phyloP scores from a whole-genome alignment of 176 grass and related monocot genomes.

The Bolboschoenus planiculmis region DNA sequence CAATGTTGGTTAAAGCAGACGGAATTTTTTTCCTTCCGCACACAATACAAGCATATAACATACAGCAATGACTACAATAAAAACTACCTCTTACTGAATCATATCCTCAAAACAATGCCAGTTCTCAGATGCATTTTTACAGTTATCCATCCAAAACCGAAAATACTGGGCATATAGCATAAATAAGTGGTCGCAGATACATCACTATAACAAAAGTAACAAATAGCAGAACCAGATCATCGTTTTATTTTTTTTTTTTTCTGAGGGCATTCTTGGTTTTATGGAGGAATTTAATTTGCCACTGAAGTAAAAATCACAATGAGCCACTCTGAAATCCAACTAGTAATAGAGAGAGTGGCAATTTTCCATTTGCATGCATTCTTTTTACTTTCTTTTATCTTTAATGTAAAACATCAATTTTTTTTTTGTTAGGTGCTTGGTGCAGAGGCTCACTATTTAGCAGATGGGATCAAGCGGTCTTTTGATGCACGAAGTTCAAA shows the following conservation, averaged over 20 bases:
- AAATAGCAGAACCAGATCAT: not conserved
- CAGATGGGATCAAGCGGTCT: conserved; percentile 65
- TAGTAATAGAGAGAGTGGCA: not conserved
- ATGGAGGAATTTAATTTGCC: not conserved
- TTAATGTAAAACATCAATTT: not conserved
- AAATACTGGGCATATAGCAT: not conserved
- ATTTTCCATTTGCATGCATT: not conserved
- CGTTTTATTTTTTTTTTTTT: no score
- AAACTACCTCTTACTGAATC: no score
- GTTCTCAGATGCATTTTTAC: no score
- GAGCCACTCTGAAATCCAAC: not conserved
- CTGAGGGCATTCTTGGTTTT: not conserved
- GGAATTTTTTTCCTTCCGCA: no score
- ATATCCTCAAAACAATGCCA: no score
- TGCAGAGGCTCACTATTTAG: conserved; percentile 65
- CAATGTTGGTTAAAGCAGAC: no score
- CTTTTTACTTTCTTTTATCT: not conserved
- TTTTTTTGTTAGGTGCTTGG: conserved; percentile 55
- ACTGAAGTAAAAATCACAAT: not conserved
- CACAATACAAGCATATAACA: no score
- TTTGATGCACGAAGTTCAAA: conserved; percentile 66
- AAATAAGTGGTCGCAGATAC: not conserved
- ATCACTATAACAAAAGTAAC: not conserved
- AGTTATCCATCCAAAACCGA: not conserved
- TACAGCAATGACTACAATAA: no score